phyloP scores from a whole-genome alignment of 495 filamentous ascomycete genomes.

The Penicillium subrubescens region DNA sequence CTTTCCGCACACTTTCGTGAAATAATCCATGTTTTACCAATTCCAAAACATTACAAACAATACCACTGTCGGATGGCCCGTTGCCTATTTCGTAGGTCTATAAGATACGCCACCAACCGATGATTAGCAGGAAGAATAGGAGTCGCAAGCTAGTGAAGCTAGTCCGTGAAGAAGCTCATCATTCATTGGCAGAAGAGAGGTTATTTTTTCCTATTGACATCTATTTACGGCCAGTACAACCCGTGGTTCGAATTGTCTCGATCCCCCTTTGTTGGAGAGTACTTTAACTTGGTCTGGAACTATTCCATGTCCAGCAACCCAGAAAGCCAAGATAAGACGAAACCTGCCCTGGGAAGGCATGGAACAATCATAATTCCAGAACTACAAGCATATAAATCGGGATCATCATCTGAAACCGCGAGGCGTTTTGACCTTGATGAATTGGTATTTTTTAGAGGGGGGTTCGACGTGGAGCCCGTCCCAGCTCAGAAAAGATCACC shows the following conservation, averaged over 20 bases:
- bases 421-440: not conserved
- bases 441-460: not conserved
- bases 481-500: slow-evolving; percentile 73
- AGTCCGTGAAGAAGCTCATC: not conserved
- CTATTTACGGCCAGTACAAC: not conserved
- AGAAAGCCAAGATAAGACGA: not conserved
- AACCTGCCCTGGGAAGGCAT: not conserved
- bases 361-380: not conserved
- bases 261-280: not conserved
- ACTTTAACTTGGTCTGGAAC: not conserved
- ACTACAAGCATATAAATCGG: not conserved
- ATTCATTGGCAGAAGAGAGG: not conserved
- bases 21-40: not conserved
- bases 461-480: not conserved
- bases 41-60: not conserved
- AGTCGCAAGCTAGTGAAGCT: not conserved
- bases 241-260: not conserved
- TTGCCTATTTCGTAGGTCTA: slow-evolving; percentile 29
- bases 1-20: not conserved
- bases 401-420: slow-evolving; percentile 2
- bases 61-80: not conserved
- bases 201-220: slow-evolving; percentile 2
- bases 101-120: slow-evolving; percentile 17
- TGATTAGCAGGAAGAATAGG: slow-evolving; percentile 5
- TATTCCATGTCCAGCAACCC: not conserved